Conservation (phyloP, 2,329 filamentous ascomycete species). For the Talaromyces piceae region DNA sequence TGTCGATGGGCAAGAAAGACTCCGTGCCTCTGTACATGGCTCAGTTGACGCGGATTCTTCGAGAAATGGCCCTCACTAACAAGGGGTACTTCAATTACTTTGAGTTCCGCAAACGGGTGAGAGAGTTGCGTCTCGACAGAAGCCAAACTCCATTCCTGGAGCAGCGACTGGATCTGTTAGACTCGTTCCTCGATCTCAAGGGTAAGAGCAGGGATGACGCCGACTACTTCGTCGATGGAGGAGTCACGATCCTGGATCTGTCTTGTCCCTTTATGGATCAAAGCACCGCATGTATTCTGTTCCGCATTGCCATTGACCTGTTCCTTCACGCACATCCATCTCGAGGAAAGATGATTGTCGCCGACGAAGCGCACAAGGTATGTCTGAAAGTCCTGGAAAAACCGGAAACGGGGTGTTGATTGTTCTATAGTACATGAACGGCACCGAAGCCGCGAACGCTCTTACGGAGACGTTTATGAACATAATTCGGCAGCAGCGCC, state of each 20-base stretch:
- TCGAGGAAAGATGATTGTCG: conserved; percentile 55
- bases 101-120: conserved; percentile 17
- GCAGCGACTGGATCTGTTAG: conserved; percentile 18
- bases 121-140: conserved; percentile 8
- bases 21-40: conserved; percentile 18
- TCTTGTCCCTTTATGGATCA: conserved; percentile 64
- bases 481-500: conserved; percentile 63
- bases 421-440: conserved; percentile 48
- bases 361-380: conserved; percentile 73
- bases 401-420: conserved; percentile 4
- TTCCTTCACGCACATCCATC: conserved; percentile 51
- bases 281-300: conserved; percentile 61
- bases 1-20: conserved; percentile 18
- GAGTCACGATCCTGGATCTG: conserved; percentile 61
- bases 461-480: conserved; percentile 58
- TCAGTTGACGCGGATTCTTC: conserved; percentile 17
- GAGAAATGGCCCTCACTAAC: conserved; percentile 19
- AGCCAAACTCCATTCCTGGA: conserved; percentile 16
- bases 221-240: conserved; percentile 11
- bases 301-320: conserved; percentile 61
- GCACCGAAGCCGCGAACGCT: conserved; percentile 40
- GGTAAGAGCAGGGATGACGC: conserved; percentile 4
- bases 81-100: conserved; percentile 17
- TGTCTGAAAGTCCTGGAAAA: not conserved
- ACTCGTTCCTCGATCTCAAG: conserved; percentile 17